phyloP scores from a whole-genome alignment of 2,329 filamentous ascomycete species.

The Claviceps monticola region DNA sequence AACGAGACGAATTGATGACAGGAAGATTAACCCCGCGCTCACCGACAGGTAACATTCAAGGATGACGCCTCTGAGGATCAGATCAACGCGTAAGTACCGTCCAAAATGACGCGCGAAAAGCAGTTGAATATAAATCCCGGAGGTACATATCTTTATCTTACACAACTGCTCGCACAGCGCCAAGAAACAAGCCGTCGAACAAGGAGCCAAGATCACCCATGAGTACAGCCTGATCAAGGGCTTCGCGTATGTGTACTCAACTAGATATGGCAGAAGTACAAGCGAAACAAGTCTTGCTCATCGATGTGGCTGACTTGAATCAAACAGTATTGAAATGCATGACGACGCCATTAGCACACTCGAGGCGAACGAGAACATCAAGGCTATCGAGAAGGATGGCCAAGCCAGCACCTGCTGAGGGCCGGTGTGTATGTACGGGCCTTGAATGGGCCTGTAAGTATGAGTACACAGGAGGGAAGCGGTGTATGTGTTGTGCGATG shows the following conservation, averaged over 20 bases:
- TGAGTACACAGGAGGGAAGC: too few species aligned
- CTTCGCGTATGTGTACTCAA: slow-evolving; percentile 57
- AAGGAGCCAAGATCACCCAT: slow-evolving; percentile 73
- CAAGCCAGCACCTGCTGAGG: slow-evolving; percentile 57
- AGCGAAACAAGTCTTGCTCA: background rate
- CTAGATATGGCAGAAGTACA: background rate
- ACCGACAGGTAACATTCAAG: slow-evolving; percentile 62
- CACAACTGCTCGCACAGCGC: slow-evolving; percentile 33
- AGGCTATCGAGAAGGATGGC: slow-evolving; percentile 60
- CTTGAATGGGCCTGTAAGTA: too few species aligned
- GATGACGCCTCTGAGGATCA: slow-evolving; percentile 50
- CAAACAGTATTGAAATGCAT: slow-evolving; percentile 56
- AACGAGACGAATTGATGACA: background rate
- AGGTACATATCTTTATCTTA: background rate
- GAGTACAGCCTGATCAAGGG: slow-evolving; percentile 83
- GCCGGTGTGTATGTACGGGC: too few species aligned
- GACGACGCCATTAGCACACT: slow-evolving; percentile 53
- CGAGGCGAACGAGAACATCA: slow-evolving; percentile 54
- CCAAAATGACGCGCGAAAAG: background rate
- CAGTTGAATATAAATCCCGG: background rate
- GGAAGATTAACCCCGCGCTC: background rate
- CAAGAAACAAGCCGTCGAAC: slow-evolving; percentile 58
- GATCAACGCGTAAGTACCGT: slow-evolving; percentile 45
- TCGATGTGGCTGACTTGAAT: background rate
- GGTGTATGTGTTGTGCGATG: too few species aligned